Evolutionary conservation across 108 stramenopile species (phyloP).

Genomic region (Cyclotella sp.): DNA sequence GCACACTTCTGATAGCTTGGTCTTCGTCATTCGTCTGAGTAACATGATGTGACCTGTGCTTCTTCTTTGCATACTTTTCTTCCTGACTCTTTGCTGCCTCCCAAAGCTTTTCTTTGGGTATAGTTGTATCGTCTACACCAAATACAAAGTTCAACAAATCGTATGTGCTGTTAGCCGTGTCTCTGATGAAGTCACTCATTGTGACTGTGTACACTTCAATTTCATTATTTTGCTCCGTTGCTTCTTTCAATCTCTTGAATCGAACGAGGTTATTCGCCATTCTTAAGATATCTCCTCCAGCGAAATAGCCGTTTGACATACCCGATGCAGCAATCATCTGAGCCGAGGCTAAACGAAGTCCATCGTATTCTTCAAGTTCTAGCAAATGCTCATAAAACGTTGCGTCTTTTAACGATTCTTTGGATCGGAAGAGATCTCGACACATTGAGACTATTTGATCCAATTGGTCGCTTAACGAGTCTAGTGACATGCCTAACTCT

Average conservation of each 20-base stretch:
- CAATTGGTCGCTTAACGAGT: neutral
- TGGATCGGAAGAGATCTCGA: conserved; percentile 12
- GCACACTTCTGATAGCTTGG: conserved; percentile 17
- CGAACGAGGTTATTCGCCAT: conserved; percentile 37
- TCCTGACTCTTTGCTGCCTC: conserved; percentile 33
- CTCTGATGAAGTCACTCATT: conserved; percentile 37
- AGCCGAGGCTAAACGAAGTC: conserved; percentile 26
- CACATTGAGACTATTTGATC: conserved; percentile 22
- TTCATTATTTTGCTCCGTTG: neutral
- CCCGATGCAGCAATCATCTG: conserved; percentile 39
- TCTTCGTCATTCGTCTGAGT: conserved; percentile 34
- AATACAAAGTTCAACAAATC: conserved; percentile 41
- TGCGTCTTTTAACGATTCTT: neutral
- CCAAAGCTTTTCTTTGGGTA: conserved; percentile 27
- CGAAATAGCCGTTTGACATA: conserved; percentile 4
- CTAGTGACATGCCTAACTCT: conserved; percentile 4
- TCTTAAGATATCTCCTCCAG: conserved; percentile 32
- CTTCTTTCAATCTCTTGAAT: conserved; percentile 11
- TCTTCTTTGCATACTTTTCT: conserved; percentile 17
- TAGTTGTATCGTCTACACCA: conserved; percentile 19
- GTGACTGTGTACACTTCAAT: conserved; percentile 27
- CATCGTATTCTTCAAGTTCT: conserved; percentile 16
- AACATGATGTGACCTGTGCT: conserved; percentile 22
- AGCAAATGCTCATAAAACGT: conserved; percentile 39
- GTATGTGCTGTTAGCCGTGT: conserved; percentile 19